Evolutionary conservation across 306 rosid species (phyloP), one percentile per base, ranked within the genome.

Genomic region (Vachellia collinsii): DNA sequence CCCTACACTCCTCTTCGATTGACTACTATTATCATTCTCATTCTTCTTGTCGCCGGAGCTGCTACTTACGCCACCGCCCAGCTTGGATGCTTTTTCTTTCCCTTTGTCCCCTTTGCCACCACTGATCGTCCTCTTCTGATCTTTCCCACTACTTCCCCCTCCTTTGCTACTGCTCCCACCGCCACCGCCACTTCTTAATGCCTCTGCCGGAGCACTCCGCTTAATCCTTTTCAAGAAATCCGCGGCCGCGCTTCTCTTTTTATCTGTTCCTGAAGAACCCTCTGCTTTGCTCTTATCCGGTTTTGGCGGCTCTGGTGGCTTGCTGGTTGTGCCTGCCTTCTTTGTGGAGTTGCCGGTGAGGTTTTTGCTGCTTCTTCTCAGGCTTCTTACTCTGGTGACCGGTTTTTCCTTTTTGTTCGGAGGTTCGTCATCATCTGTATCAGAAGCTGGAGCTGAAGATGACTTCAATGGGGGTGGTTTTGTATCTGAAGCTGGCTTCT

Each of bases 181-280:
- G 46, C 83, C 68, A 0, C 90, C 83, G 29, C 86, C 72, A 54
- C 85, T 81, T 77, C 77, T 88, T 16, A 23, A 3, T 29, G 69
- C 75, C 76, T 88, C 94, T 13, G 71, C 81, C 1, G 88, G 82
- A 19, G 88, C 84, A 39, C 84, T 86, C 58, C 89, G 86, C 86
- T 90, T 93, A n/a, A 93, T 91, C 83, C 98, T 88, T 80, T 90
- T 93, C 85, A 93, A 87, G 88, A 93, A 93, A 84, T 91, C 94
- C 0, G 92, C 98, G 0, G 97, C 98, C 0, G 93, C 98, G 3
- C 88, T 90, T 42, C 86, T 77, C 79, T 85, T 89, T 56, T 85
- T 89, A 70, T 85, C 89, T 41, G 69, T 22, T 0, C 63, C 74
- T 10, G 72, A 3, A 20, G 72, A 67, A 3, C 38, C 83, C 10